Base-by-base conservation (phyloP, 1,284 basidiomycete genomes). In the Cerrena zonata region DNA sequence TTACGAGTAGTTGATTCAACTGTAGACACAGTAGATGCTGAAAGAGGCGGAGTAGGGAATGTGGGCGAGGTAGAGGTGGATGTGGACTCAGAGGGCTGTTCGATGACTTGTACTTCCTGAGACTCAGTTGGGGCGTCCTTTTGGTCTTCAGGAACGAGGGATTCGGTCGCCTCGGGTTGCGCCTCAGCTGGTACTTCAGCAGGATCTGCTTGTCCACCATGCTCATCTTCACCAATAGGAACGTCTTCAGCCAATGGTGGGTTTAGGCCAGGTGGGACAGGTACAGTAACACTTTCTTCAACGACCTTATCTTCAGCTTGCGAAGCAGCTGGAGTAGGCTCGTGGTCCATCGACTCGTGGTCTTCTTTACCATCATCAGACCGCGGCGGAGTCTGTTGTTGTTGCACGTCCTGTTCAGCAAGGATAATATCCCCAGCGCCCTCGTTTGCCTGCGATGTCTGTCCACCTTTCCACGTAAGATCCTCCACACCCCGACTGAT, bases 401-500 rank as follows among this genome's bases (percentile, higher is more conserved):
- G 25, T 15, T 18, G 34, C 45, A 26, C 27, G 15, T 23, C 34
- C 36, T 18, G 15, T 12, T 19, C 48, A 41, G 19, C 26, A 21
- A 15, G 4, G n/a, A 12, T 23, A 47, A 15, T 36, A 38, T n/a
- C 15, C 37, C n/a, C 19, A 37, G n/a, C 30, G 24, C 30, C n/a
- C 15, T 41, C 15, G 22, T 45, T 12, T 26, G 36, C 23, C 47
- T 66, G 58, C 25, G 51, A 57, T 57, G 65, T 65, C 52, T 70
- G 70, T 60, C 67, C 68, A 53, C 76, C 80, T 65, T 75, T 75
- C 83, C 84, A 86, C 59, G 70, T 80, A 57, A 87, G 75, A 62
- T 88, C 85, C 63, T 86, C 84, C 22, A 88, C 84, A 30, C 84
- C 82, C 58, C 81, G 82, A 56, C 84, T 87, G 61, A 88, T 86